Conservation (phyloP, 2,329 filamentous ascomycete species). For the Hypoxylon sp. region DNA sequence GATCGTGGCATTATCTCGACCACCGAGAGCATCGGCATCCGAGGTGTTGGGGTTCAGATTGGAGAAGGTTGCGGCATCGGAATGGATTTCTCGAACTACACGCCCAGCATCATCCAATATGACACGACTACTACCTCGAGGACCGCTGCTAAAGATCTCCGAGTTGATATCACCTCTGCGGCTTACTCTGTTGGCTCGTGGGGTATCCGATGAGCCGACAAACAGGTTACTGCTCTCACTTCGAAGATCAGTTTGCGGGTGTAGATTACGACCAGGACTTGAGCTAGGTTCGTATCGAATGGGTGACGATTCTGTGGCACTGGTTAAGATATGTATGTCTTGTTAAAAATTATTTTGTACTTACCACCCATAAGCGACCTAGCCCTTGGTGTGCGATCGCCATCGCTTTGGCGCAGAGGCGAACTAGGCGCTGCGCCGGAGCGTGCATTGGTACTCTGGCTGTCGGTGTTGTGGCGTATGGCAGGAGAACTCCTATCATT, state of each 20-base stretch:
- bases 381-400: constrained; percentile 80
- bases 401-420: constrained; percentile 71
- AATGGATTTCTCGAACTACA: constrained; percentile 70
- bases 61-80: constrained; percentile 73
- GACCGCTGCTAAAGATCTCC: constrained; percentile 74
- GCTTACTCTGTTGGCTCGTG: constrained; percentile 64
- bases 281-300: constrained; percentile 93
- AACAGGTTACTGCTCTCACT: constrained; percentile 92
- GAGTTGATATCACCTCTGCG: constrained; percentile 91
- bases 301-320: constrained; percentile 83
- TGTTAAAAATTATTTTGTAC: constrained; percentile 42
- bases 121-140: constrained; percentile 67
- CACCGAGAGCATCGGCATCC: constrained; percentile 89
- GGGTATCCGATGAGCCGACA: constrained; percentile 74
- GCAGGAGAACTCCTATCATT: constrained; percentile 66
- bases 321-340: constrained; percentile 20
- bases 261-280: constrained; percentile 78
- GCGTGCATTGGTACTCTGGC: constrained; percentile 64
- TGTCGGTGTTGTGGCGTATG: constrained; percentile 70
- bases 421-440: constrained; percentile 66
- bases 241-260: constrained; percentile 77
- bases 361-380: constrained; percentile 75
- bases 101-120: constrained; percentile 72
- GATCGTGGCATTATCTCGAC: constrained; percentile 84
- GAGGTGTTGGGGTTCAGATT: constrained; percentile 86